A percentile compares a stretch with the other conserved stretches of the same genome.
phyloP scores from a whole-genome alignment of 768 basidiomycete genomes.

The Inosperma sp. region DNA sequence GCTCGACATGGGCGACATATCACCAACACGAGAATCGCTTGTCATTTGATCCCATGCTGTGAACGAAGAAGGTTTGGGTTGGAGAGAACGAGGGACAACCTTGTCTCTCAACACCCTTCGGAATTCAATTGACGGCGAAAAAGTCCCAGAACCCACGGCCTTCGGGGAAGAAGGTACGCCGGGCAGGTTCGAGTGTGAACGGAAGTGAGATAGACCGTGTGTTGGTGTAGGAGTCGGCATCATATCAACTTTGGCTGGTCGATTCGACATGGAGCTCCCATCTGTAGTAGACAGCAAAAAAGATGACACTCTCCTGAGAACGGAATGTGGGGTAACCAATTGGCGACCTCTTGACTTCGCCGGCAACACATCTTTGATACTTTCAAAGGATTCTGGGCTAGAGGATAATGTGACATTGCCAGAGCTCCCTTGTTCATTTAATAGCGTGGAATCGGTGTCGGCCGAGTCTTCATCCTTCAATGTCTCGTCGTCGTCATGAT shows the following conservation, averaged over 20 bases:
- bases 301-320: not conserved
- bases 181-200: not conserved
- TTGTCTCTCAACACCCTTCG: no score
- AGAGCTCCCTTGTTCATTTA: conserved; percentile 17
- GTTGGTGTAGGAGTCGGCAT: not conserved
- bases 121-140: not conserved
- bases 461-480: conserved; percentile 24
- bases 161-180: not conserved
- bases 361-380: no score
- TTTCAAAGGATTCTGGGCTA: no score
- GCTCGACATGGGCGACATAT: no score
- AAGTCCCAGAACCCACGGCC: not conserved
- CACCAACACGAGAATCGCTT: no score
- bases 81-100: no score
- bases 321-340: not conserved
- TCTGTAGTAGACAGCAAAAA: not conserved
- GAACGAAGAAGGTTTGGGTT: no score
- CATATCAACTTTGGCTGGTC: no score
- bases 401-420: not conserved
- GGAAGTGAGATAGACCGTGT: no score
- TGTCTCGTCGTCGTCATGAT: conserved; percentile 10
- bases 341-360: no score
- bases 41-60: not conserved
- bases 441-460: conserved; percentile 25
- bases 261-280: not conserved